Evolutionary conservation across 2,329 filamentous ascomycete species (phyloP).

Genomic region (Calonectria multiphialidica): DNA sequence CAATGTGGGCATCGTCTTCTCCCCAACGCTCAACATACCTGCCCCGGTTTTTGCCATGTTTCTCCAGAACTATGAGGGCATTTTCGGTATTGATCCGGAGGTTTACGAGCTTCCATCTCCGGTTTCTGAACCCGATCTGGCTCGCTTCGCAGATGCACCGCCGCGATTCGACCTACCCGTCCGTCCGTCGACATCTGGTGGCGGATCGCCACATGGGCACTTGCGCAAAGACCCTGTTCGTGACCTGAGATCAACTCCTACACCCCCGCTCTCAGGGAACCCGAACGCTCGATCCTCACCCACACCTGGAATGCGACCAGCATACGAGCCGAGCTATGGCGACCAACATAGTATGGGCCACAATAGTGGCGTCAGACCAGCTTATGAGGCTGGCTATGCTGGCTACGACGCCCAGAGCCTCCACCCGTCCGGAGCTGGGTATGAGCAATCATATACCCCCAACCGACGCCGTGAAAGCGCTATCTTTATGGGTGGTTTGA

Average conservation of each 20-base stretch:
- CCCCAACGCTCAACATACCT: conserved; percentile 95
- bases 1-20: conserved; percentile 98
- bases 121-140: conserved; percentile 52
- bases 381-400: conserved; percentile 59
- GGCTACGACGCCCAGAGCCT: conserved; percentile 38
- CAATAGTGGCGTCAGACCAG: conserved; percentile 49
- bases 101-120: conserved; percentile 69
- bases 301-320: conserved; percentile 55
- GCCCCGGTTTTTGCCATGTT: conserved; percentile 95
- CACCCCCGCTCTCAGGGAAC: conserved; percentile 59
- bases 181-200: conserved; percentile 63
- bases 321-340: conserved; percentile 60
- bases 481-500: conserved; percentile 66
- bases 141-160: conserved; percentile 44
- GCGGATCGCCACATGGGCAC: conserved; percentile 65
- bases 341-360: conserved; percentile 51
- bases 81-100: conserved; percentile 82
- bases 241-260: conserved; percentile 57
- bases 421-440: conserved; percentile 30
- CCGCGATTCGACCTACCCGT: conserved; percentile 50
- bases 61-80: conserved; percentile 87
- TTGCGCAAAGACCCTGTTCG: conserved; percentile 49
- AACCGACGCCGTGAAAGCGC: conserved; percentile 71
- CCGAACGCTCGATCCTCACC: conserved; percentile 53
- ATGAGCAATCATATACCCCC: conserved; percentile 58